A percentile compares a stretch with the other conserved stretches of the same genome.
phyloP scores from a whole-genome alignment of 768 basidiomycete genomes.

The Suillus sp. region DNA sequence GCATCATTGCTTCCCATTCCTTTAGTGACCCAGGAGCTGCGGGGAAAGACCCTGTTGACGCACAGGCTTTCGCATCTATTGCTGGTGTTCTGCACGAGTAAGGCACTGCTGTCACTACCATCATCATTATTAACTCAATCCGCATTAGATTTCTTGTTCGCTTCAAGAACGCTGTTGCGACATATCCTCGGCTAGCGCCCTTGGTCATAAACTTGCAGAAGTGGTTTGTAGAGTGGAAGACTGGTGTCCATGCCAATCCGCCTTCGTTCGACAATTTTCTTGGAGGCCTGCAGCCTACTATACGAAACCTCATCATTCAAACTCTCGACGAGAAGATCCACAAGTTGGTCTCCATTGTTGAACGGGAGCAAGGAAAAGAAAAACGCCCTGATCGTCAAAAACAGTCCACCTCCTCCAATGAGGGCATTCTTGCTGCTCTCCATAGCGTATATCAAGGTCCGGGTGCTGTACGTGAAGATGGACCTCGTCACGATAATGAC shows the following conservation, averaged over 20 bases:
- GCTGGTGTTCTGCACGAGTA: slow-evolving; percentile 55
- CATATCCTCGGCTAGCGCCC: slow-evolving; percentile 44
- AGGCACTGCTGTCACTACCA: slow-evolving; percentile 13
- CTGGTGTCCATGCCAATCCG: slow-evolving; percentile 38
- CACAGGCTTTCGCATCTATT: slow-evolving; percentile 48
- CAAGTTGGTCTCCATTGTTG: slow-evolving; percentile 45
- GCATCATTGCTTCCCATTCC: slow-evolving; percentile 34
- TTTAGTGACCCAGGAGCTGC: slow-evolving; percentile 30
- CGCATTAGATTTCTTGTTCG: slow-evolving; percentile 51
- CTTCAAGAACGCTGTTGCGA: slow-evolving; percentile 56
- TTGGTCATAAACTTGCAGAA: slow-evolving; percentile 44
- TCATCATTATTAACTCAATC: slow-evolving; percentile 8
- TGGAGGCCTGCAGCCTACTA: slow-evolving; percentile 22
- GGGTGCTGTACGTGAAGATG: slow-evolving; percentile 47
- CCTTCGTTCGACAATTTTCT: slow-evolving; percentile 52
- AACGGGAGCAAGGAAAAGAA: slow-evolving; percentile 48
- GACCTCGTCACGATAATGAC: slow-evolving; percentile 74
- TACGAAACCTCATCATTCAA: slow-evolving; percentile 41
- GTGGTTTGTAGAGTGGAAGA: slow-evolving; percentile 53
- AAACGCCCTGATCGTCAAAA: slow-evolving; percentile 24
- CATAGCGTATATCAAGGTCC: slow-evolving; percentile 54
- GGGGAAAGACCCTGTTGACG: slow-evolving; percentile 34
- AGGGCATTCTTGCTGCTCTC: slow-evolving; percentile 44
- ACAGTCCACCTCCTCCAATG: slow-evolving; percentile 17
- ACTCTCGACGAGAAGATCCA: slow-evolving; percentile 34